Conservation (phyloP, 371 early-diverging fungal species). For the Cokeromyces recurvatus region DNA sequence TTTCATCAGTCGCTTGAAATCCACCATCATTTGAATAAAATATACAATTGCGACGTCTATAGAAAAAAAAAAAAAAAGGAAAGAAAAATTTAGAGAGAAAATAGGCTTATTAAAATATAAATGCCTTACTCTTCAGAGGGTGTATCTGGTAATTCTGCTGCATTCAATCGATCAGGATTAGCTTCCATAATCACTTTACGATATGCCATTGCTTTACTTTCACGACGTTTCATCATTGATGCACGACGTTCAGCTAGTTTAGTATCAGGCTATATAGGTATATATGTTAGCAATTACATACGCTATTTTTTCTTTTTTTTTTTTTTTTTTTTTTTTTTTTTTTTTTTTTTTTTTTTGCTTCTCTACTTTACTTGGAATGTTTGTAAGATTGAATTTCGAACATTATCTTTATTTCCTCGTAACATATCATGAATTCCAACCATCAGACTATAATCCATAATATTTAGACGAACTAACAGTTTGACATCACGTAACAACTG, state of each 20-base stretch:
- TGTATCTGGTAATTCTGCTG: constrained; percentile 44
- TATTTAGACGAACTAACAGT: constrained; percentile 79
- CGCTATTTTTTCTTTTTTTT: too few relatives aligned
- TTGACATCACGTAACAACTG: constrained; percentile 86
- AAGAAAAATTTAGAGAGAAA: background rate
- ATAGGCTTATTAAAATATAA: background rate
- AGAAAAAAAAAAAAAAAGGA: too few relatives aligned
- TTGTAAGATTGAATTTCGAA: constrained; percentile 80
- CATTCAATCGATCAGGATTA: constrained; percentile 61
- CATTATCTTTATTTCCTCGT: constrained; percentile 78
- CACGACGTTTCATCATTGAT: constrained; percentile 42
- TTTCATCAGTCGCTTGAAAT: constrained; percentile 73
- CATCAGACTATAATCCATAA: constrained; percentile 83
- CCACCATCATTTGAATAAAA: constrained; percentile 94
- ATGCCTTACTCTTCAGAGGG: constrained; percentile 46
- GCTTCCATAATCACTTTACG: constrained; percentile 68
- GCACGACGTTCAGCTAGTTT: constrained; percentile 39
- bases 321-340: too few relatives aligned
- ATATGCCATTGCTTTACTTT: constrained; percentile 60
- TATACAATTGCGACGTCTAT: constrained; percentile 63
- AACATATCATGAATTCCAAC: constrained; percentile 83
- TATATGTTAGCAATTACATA: background rate
- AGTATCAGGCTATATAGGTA: constrained; percentile 42
- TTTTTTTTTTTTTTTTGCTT: too few relatives aligned
- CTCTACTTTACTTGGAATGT: too few relatives aligned